These are phyloP conservation scores for Platanthera zijinensis DNA, from an alignment of 106 monocot genomes.

Conservation along the genomic window DNA sequence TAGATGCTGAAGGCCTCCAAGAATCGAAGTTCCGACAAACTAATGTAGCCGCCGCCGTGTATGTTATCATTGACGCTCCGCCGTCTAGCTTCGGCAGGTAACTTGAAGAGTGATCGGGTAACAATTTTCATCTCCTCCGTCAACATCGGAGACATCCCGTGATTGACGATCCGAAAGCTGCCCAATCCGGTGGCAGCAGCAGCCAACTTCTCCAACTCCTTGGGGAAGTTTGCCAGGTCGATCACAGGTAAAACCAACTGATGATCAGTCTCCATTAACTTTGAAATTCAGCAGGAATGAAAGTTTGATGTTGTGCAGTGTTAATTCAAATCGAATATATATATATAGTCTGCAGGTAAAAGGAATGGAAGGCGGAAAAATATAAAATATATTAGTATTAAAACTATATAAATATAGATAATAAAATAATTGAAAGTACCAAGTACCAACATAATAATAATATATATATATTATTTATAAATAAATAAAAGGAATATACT, in stretches of 20 bases:
- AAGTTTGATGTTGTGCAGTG: too few species aligned
- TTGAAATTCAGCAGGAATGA: too few species aligned
- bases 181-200: conserved; percentile 22
- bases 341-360: too few species aligned
- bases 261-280: neutral
- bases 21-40: conserved; percentile 21
- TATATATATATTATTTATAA: too few species aligned
- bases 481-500: too few species aligned
- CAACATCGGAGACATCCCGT: conserved; percentile 32
- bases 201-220: conserved; percentile 13
- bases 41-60: conserved; percentile 32
- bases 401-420: too few species aligned
- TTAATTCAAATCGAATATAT: too few species aligned
- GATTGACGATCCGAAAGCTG: conserved; percentile 39
- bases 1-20: conserved; percentile 44
- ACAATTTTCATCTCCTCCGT: conserved; percentile 41
- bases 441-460: too few species aligned
- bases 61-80: conserved; percentile 29
- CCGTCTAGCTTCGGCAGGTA: conserved; percentile 36
- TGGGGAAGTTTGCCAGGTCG: conserved; percentile 17
- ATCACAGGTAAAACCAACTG: conserved; percentile 20
- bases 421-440: too few species aligned
- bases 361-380: too few species aligned
- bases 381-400: too few species aligned
- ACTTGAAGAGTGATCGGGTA: conserved; percentile 30